phyloP scores from a whole-genome alignment of 495 filamentous ascomycete genomes.

The Ramalina intermedia region DNA sequence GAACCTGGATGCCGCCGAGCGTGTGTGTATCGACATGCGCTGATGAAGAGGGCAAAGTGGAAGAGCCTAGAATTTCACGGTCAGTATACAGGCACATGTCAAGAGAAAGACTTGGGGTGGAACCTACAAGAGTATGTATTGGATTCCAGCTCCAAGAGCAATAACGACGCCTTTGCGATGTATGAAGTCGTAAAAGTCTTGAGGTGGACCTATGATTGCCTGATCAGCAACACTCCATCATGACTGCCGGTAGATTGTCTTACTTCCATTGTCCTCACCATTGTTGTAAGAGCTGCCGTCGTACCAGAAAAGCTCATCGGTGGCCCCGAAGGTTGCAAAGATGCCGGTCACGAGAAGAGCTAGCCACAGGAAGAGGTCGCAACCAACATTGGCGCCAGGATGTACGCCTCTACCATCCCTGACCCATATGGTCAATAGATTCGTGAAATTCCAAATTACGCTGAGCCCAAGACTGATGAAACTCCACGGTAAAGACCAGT shows the following conservation, averaged over 20 bases:
- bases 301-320: neutral
- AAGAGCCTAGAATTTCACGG: constrained; percentile 5
- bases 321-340: constrained; percentile 6
- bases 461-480: constrained; percentile 16
- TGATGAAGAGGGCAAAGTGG: constrained; percentile 22
- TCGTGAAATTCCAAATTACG: constrained; percentile 11
- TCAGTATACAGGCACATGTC: too few relatives aligned
- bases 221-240: neutral
- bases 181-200: neutral
- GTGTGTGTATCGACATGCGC: constrained; percentile 22
- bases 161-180: neutral
- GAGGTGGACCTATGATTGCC: neutral
- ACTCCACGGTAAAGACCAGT: constrained; percentile 7
- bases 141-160: neutral
- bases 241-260: neutral
- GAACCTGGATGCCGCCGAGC: constrained; percentile 2
- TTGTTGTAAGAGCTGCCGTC: neutral
- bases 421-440: constrained; percentile 10
- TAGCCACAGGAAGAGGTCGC: constrained; percentile 23
- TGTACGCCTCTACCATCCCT: constrained; percentile 12
- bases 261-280: neutral
- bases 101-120: constrained; percentile 7
- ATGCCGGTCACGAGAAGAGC: constrained; percentile 11
- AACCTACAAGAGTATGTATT: constrained; percentile 1
- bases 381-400: constrained; percentile 19